Conservation (phyloP, 768 basidiomycete genomes). For the Agrocybe pediades region DNA sequence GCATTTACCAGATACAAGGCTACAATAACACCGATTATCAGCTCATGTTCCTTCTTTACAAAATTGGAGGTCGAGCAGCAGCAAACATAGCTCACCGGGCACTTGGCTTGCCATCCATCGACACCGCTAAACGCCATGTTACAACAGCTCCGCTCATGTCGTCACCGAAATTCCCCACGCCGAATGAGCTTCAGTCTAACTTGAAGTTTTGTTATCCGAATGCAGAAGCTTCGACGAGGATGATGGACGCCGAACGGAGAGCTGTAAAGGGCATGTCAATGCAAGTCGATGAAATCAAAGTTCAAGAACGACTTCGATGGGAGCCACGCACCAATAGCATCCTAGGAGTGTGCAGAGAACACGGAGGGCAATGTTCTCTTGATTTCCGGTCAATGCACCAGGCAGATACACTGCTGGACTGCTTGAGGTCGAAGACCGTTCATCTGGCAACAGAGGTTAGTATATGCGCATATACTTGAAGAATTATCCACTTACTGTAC, state of each 20-base stretch:
- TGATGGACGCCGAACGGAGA: too few species aligned
- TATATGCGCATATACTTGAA: too few species aligned
- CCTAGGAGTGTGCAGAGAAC: constrained; percentile 7
- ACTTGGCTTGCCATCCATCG: constrained; percentile 15
- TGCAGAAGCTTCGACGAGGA: background rate
- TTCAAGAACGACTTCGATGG: constrained; percentile 9
- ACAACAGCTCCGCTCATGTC: background rate
- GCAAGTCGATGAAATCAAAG: constrained; percentile 4
- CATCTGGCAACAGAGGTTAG: constrained; percentile 6
- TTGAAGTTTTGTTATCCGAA: constrained; percentile 2
- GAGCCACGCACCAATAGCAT: constrained; percentile 6
- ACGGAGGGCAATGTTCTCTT: background rate
- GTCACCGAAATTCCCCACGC: constrained; percentile 8
- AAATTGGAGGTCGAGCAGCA: constrained; percentile 16
- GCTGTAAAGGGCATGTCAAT: constrained; percentile 1
- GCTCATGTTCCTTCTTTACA: constrained; percentile 14
- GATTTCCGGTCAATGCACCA: constrained; percentile 3
- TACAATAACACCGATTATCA: constrained; percentile 13
- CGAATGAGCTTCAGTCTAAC: constrained; percentile 1
- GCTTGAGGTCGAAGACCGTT: background rate
- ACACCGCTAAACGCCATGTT: constrained; percentile 14
- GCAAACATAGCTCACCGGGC: constrained; percentile 16
- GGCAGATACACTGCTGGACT: background rate
- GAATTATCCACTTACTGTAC: background rate
- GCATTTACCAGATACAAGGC: constrained; percentile 5